Base-by-base conservation (phyloP, 176 grass and related monocot species). In the Carex kokanica region DNA sequence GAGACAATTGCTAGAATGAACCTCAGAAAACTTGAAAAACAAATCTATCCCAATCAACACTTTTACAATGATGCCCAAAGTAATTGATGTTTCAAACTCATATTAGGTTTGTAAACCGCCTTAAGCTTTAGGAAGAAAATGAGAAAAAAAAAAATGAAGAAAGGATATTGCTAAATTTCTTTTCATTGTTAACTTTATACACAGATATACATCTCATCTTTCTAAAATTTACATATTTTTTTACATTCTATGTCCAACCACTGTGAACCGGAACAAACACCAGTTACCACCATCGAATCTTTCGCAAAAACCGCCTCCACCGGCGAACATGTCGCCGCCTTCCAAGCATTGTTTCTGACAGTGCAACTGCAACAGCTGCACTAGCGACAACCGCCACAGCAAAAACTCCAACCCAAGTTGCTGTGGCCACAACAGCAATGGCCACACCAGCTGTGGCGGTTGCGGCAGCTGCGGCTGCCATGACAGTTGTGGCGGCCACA, bases 371-470 rank as follows among this genome's bases (percentile, higher is more conserved):
- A 23, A 25, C n/a, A 66, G 38, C 80, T 3, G n/a, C 7, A 64
- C 60, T 17, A 45, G 23, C 59, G 17, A 53, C 21, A 8, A 66
- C 41, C 2, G 60, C 24, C 6, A 66, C 47, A 52, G 45, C 36
- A 9, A 82, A 17, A 82, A 29, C 18, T 64, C 80, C 59, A 6
- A 82, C 62, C 80, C 80, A 82, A 29, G 60, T 29, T 29, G 47
- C 38, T 10, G 80, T 67, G 60, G 80, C 59, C 6, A 43, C 80
- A 61, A 82, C 80, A 61, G 59, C 80, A 51, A 82, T 64, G 34
- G 59, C 59, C 40, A 17, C 13, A 43, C 80, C 80, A 8, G 62
- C 61, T 9, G 49, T 40, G 12, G 80, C 21, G 16, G n/a, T 82
- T 27, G 59, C 63, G 0, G 61, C 56, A 34, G 80, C 61, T 54